These are phyloP conservation scores for Eucalyptus albens DNA, from an alignment of 345 rosid genomes.

Conservation along the genomic window DNA sequence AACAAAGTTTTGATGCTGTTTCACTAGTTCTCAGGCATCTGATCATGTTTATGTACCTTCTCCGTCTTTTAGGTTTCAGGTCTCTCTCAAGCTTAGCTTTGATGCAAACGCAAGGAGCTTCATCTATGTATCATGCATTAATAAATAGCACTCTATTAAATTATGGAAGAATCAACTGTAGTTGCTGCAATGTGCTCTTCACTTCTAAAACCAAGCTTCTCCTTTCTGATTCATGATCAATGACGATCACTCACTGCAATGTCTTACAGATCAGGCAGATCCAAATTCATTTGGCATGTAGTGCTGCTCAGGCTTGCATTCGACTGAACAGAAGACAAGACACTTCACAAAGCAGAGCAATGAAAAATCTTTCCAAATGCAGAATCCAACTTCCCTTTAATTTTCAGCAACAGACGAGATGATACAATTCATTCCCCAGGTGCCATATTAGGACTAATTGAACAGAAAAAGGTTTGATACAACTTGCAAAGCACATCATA, in stretches of 20 bases:
- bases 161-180: not conserved
- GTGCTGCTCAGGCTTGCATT: not conserved
- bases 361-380: too few species aligned
- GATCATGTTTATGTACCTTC: not conserved
- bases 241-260: not conserved
- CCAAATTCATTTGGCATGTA: not conserved
- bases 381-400: too few species aligned
- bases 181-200: not conserved
- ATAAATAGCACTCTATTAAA: not conserved
- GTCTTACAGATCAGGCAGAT: not conserved
- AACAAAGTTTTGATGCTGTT: not conserved
- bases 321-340: not conserved
- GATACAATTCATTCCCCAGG: too few species aligned
- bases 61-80: not conserved
- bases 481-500: too few species aligned
- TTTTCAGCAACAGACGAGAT: too few species aligned
- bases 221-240: not conserved
- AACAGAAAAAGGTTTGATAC: too few species aligned
- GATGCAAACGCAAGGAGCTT: not conserved
- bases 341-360: not conserved
- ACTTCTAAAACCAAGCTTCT: not conserved
- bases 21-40: not conserved
- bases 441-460: too few species aligned
- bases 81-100: not conserved
- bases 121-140: not conserved